These are phyloP conservation scores for Pseudogymnoascus sp. DNA, from an alignment of 2,329 filamentous ascomycete species.

Conservation along the genomic window DNA sequence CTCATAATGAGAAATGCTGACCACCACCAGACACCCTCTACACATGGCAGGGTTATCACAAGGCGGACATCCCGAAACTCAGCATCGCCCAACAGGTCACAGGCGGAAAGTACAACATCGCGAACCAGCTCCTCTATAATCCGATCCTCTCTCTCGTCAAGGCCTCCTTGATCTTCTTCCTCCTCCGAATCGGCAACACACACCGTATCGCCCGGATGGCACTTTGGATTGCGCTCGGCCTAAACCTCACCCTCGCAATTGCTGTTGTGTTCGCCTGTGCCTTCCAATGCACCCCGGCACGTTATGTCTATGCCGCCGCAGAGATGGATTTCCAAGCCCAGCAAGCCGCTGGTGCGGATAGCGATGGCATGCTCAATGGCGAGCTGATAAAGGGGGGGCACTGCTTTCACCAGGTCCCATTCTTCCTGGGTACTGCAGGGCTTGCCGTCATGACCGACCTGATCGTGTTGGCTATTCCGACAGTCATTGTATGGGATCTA, in stretches of 20 bases:
- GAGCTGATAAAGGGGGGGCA: slow-evolving; percentile 14
- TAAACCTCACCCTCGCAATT: slow-evolving; percentile 27
- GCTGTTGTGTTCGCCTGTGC: slow-evolving; percentile 32
- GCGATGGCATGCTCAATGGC: slow-evolving; percentile 16
- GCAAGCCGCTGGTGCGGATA: slow-evolving; percentile 7
- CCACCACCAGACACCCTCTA: slow-evolving; percentile 15
- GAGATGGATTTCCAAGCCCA: slow-evolving; percentile 13
- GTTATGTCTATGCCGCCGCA: slow-evolving; percentile 12
- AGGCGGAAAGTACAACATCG: slow-evolving; percentile 22
- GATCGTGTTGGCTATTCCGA: slow-evolving; percentile 17
- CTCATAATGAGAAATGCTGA: not conserved
- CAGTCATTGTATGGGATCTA: slow-evolving; percentile 19
- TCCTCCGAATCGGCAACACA: slow-evolving; percentile 34
- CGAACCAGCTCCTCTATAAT: slow-evolving; percentile 36
- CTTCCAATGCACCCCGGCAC: slow-evolving; percentile 30
- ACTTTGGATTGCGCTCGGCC: slow-evolving; percentile 12
- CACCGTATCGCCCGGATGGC: slow-evolving; percentile 12
- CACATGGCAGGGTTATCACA: slow-evolving; percentile 18
- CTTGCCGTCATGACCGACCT: slow-evolving; percentile 19
- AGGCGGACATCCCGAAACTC: slow-evolving; percentile 12
- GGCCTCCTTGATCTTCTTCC: slow-evolving; percentile 37
- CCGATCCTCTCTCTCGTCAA: slow-evolving; percentile 40
- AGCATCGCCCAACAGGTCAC: not conserved
- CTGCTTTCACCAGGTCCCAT: slow-evolving; percentile 16
- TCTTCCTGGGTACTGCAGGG: slow-evolving; percentile 16